phyloP scores from a whole-genome alignment of 2,329 filamentous ascomycete genomes.

The Xylariaceae sp. region DNA sequence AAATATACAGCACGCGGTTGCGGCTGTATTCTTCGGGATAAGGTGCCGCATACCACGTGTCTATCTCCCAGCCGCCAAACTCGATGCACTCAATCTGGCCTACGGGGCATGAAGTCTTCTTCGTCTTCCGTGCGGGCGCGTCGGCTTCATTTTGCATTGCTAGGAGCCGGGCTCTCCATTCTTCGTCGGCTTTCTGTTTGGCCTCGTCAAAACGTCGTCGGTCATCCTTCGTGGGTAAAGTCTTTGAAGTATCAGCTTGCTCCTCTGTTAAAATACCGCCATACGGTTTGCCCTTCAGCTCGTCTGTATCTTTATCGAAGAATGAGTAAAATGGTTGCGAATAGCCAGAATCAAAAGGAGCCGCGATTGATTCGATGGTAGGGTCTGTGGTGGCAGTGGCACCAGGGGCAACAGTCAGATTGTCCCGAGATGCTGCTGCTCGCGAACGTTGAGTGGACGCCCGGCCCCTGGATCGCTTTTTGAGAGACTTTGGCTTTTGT shows the following conservation, averaged over 20 bases:
- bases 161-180: conserved; percentile 68
- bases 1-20: conserved; percentile 95
- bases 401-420: conserved; percentile 30
- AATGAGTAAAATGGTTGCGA: conserved; percentile 82
- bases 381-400: not conserved
- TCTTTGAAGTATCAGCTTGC: conserved; percentile 88
- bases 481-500: conserved; percentile 53
- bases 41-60: conserved; percentile 97
- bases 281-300: conserved; percentile 88
- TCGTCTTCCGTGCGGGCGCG: conserved; percentile 57
- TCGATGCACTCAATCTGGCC: conserved; percentile 99
- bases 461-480: conserved; percentile 40
- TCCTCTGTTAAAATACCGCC: conserved; percentile 84
- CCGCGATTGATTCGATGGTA: conserved; percentile 40
- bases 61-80: conserved; percentile 95
- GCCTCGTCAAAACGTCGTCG: conserved; percentile 84
- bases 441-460: conserved; percentile 32
- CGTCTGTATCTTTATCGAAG: conserved; percentile 81
- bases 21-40: conserved; percentile 98
- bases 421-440: conserved; percentile 26
- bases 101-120: conserved; percentile 76
- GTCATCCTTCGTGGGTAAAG: conserved; percentile 73
- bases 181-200: conserved; percentile 84
- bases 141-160: conserved; percentile 59
- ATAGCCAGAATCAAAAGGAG: conserved; percentile 56